Evolutionary conservation across 129 eudicot genomes (phyloP).

Genomic region (Logfia minima): DNA sequence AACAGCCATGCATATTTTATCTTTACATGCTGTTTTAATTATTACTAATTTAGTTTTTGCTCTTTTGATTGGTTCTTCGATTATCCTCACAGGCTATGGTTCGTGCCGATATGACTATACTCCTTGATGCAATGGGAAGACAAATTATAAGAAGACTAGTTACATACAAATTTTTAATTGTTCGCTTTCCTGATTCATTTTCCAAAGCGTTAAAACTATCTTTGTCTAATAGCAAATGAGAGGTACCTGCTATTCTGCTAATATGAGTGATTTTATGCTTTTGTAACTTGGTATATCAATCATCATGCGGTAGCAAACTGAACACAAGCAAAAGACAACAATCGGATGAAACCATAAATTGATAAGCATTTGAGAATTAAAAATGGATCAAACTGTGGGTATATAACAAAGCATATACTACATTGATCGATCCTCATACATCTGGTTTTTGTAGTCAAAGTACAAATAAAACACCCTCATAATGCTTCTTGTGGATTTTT

Average conservation of each 20-base stretch:
- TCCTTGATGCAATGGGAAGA: slow-evolving; percentile 1
- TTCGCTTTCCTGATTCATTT: not conserved
- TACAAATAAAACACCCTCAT: slow-evolving; percentile 25
- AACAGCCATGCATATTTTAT: slow-evolving; percentile 27
- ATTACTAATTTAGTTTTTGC: not conserved
- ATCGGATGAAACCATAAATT: slow-evolving; percentile 5
- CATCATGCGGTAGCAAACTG: slow-evolving; percentile 13
- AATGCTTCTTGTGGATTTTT: not conserved
- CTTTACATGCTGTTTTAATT: slow-evolving; percentile 21
- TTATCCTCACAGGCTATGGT: slow-evolving; percentile 37
- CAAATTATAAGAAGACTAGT: not conserved
- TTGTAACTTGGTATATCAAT: slow-evolving; percentile 14
- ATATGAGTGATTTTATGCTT: slow-evolving; percentile 15
- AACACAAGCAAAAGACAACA: slow-evolving; percentile 5
- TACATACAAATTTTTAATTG: not conserved
- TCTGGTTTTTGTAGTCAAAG: slow-evolving; percentile 9
- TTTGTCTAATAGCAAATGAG: not conserved
- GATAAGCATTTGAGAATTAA: not conserved
- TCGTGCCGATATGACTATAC: not conserved
- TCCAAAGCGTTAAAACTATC: not conserved
- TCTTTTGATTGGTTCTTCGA: slow-evolving; percentile 18
- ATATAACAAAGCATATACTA: slow-evolving; percentile 1
- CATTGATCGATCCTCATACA: not conserved
- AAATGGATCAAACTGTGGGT: not conserved
- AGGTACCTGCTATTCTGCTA: slow-evolving; percentile 27